Base-by-base conservation (phyloP, 2,329 filamentous ascomycete species). In the Kalmusia sp. region DNA sequence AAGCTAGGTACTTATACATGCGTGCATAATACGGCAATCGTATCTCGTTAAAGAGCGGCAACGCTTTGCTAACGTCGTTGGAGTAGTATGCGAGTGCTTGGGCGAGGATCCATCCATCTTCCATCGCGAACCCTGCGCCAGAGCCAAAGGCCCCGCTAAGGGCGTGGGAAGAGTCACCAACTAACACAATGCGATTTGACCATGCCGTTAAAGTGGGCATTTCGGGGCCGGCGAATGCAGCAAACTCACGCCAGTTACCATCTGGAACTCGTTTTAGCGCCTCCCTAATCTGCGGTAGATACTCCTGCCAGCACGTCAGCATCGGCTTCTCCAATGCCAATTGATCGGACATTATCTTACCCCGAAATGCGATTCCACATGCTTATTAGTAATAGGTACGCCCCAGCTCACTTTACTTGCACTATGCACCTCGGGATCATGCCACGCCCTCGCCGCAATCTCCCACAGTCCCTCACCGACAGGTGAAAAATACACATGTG, bases 81-180 rank as follows among this genome's bases (percentile, higher is more conserved):
- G 27, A 62, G 40, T 8, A 71, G 56, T 43, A 60, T 34, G 14
- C 49, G 17, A 53, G 49, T 3, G 76, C 68, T 50, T 70, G 69
- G 9, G 76, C 76, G 2, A 79, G 66, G 21, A 79, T 72, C 76
- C 75, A 80, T 7, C 74, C 76, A 62, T 80, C 78, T 57, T 80
- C 73, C 59, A 80, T 68, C 0, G 78, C 77, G 53, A 79, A 79
- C 0, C 73, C 77, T 4, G 78, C 78, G 0, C 78, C 78, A 3
- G 77, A 78, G 0, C 78, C 78, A 57, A 78, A 78, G 0, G 75
- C 76, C 2, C 75, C 75, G 65, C 80, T 82, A 0, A 84, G 72
- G 0, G 82, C 80, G 62, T 85, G 83, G 1, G 81, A 84, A 0
- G 82, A 78, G 57, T 85, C 82, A 7, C 82, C 83, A 0, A 84